Percentiles rank a stretch among this genome's conserved stretches.
Evolutionary conservation across 768 basidiomycete species (phyloP).

Genomic region (Clitopilus hobsonii): DNA sequence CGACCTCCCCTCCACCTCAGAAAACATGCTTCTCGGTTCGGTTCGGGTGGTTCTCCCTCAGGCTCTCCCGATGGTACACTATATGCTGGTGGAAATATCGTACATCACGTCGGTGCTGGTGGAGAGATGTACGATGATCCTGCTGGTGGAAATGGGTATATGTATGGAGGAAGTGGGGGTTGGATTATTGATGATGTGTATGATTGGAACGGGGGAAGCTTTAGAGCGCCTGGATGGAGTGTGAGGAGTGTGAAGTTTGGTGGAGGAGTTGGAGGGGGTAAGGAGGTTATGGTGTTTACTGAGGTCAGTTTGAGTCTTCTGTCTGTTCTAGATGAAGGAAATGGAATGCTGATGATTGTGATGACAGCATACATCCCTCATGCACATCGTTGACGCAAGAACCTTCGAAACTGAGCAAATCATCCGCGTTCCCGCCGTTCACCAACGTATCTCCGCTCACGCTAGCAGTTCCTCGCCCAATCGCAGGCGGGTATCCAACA

Average conservation of each 20-base stretch:
- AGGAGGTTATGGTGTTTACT: conserved; percentile 85
- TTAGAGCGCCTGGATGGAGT: conserved; percentile 75
- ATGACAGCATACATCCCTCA: conserved; percentile 66
- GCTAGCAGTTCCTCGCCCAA: not conserved
- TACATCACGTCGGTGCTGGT: not conserved
- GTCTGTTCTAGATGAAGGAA: conserved; percentile 5
- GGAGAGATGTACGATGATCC: not conserved
- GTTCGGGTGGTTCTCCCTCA: not conserved
- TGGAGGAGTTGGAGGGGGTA: conserved; percentile 34
- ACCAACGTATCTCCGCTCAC: conserved; percentile 4
- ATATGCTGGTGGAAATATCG: not conserved
- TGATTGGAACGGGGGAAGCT: conserved; percentile 59
- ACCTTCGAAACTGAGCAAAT: conserved; percentile 80
- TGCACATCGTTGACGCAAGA: conserved; percentile 84
- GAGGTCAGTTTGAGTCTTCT: conserved; percentile 50
- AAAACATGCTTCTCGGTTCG: not conserved
- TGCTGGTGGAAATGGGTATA: conserved; percentile 10
- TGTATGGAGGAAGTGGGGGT: conserved; percentile 38
- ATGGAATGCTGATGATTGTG: not conserved
- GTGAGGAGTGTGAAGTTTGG: conserved; percentile 85
- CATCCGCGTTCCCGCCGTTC: conserved; percentile 48
- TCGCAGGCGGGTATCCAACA: conserved; percentile 1
- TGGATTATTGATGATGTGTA: conserved; percentile 62
- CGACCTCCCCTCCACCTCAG: conserved; percentile 10
- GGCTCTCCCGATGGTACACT: not conserved